phyloP scores from a whole-genome alignment of 2,329 filamentous ascomycete species.

The Didymella keratinophila region DNA sequence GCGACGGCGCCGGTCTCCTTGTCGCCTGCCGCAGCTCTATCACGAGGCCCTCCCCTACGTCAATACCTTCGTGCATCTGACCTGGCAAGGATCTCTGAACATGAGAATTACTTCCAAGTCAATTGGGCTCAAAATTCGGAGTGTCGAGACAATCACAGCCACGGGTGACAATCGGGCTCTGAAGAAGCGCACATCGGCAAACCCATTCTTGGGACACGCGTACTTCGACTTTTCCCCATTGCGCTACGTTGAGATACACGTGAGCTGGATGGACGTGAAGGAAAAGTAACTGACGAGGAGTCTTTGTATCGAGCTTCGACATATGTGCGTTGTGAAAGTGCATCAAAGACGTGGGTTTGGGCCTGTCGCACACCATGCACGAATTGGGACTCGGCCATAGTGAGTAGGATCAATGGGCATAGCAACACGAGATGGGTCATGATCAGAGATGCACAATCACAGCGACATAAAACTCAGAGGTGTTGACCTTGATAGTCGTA shows the following conservation, averaged over 20 bases:
- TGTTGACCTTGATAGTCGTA: too few relatives aligned
- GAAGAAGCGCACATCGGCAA: background rate
- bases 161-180: background rate
- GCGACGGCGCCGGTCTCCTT: background rate
- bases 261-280: background rate
- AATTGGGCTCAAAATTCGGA: background rate
- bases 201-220: background rate
- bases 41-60: background rate
- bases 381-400: too few relatives aligned
- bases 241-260: background rate
- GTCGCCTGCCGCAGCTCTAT: background rate
- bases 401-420: too few relatives aligned
- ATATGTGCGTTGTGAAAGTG: background rate
- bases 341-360: too few relatives aligned
- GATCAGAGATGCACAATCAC: too few relatives aligned
- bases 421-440: too few relatives aligned
- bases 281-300: background rate
- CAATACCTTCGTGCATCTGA: background rate
- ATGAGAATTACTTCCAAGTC: background rate
- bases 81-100: background rate
- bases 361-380: too few relatives aligned
- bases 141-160: background rate
- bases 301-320: background rate
- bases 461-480: too few relatives aligned
- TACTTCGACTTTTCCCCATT: background rate